Evolutionary conservation across 148 eudicot genomes (phyloP), one percentile per base, ranked within the genome.

Genomic region (Nepenthes gracilis): DNA sequence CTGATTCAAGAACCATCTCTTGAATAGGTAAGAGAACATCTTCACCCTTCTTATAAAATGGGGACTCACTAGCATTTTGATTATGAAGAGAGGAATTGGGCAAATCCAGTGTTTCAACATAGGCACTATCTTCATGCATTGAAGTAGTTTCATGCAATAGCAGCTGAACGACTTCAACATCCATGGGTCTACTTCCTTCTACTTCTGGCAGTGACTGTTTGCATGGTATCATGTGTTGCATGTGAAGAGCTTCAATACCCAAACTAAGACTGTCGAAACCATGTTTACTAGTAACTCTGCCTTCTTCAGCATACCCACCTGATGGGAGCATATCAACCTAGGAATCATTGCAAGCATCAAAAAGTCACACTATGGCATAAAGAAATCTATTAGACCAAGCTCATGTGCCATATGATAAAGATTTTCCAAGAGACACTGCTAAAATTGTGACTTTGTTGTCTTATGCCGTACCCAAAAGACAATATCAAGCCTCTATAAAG

Each of bases 321-420:
- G 52, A 60, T 43, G 73, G 62, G 37, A 69, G 71, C 63, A 64
- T 69, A 54, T 82, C 57, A 49, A 64, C 74, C 95, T 90, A 55
- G 23, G 36, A 40, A 15, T 1, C 2, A 4, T 62, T 14, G 37
- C 9, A 70, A 23, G 45, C 1, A 40, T 40, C 45, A 40, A 3
- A 8, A 40, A 40, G 8, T 4, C 45, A 40, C 8, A 40, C 8
- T 40, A 40, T 23, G 23, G 45, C 45, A 40, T 40, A 40, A 40
- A 40, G 6, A 40, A 8, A 40, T 40, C 45, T 40, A 40, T 3
- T 23, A 40, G 45, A 8, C 45, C 45, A 40, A 8, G 45, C 45
- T 3, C 6, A 40, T 4, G 6, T 8, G 8, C 45, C 8, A 4
- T 40, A 40, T 40, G 4, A 8, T 40, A 8, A 40, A 40, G 6